Conservation (phyloP, 2,329 filamentous ascomycete genomes). For the Fusarium duplospermum region DNA sequence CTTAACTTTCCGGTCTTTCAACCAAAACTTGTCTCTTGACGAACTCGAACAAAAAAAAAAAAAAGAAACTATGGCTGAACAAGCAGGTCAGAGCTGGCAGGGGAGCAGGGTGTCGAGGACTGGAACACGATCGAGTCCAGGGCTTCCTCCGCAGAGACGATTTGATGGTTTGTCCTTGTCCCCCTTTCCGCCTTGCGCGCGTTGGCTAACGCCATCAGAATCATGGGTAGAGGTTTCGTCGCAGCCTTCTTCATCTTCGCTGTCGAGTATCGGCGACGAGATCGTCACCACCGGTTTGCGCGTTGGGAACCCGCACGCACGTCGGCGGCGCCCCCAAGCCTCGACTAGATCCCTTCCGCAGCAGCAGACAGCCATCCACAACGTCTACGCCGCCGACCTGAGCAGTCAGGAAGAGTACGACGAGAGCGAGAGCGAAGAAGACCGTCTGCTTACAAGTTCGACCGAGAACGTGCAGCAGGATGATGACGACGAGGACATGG, state of each 20-base stretch:
- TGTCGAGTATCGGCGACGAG: conserved; percentile 87
- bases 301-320: conserved; percentile 74
- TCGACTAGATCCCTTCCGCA: conserved; percentile 50
- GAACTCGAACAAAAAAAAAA: conserved; percentile 6
- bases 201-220: conserved; percentile 65
- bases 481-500: conserved; percentile 54
- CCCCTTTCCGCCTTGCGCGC: not conserved
- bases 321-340: conserved; percentile 64
- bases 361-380: conserved; percentile 55
- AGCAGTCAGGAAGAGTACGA: conserved; percentile 97
- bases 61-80: conserved; percentile 43
- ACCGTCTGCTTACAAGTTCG: conserved; percentile 71
- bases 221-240: conserved; percentile 97
- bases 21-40: conserved; percentile 8
- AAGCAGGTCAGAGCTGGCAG: conserved; percentile 43
- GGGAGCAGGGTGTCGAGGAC: conserved; percentile 40
- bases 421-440: conserved; percentile 91
- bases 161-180: conserved; percentile 49
- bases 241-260: conserved; percentile 90
- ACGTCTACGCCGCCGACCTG: conserved; percentile 58
- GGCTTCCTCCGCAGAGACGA: conserved; percentile 48
- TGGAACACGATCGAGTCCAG: conserved; percentile 46
- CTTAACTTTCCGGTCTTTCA: not conserved
- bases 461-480: conserved; percentile 62
- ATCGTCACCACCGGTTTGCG: conserved; percentile 90